Percentiles rank a stretch among this genome's conserved stretches.
Conservation (phyloP, 371 early-diverging fungal species). For the Entomophthora muscae region DNA sequence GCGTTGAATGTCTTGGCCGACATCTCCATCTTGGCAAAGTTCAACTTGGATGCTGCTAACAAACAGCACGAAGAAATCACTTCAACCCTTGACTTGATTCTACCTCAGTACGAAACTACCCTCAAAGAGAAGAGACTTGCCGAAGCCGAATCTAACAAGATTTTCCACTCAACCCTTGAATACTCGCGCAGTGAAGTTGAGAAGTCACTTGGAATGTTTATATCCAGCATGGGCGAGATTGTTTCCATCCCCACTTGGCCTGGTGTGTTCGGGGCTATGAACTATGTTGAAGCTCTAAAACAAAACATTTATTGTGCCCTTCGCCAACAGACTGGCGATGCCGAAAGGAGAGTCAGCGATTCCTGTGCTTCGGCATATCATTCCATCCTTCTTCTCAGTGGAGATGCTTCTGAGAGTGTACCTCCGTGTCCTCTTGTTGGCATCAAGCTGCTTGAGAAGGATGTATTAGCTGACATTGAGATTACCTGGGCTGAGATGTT, state of each 20-base stretch:
- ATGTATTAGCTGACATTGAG: not conserved
- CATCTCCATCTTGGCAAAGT: slow-evolving; percentile 28
- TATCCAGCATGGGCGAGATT: not conserved
- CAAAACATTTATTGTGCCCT: not conserved
- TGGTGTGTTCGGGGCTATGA: not conserved
- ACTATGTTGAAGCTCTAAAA: not conserved
- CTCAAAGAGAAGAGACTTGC: not conserved
- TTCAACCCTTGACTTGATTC: not conserved
- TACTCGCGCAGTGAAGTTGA: not conserved
- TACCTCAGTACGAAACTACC: slow-evolving; percentile 6
- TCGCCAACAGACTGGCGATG: not conserved
- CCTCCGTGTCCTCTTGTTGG: not conserved
- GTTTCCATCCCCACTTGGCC: not conserved
- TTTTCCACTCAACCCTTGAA: not conserved
- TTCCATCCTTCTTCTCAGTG: not conserved
- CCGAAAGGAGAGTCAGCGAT: not conserved
- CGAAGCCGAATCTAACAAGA: not conserved
- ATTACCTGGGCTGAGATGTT: slow-evolving; percentile 1
- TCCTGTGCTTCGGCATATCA: not conserved
- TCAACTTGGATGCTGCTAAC: slow-evolving; percentile 26
- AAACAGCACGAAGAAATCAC: slow-evolving; percentile 9
- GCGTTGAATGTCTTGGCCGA: slow-evolving; percentile 62
- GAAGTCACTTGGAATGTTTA: not conserved
- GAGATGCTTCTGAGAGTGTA: not conserved
- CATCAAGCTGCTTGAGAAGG: not conserved